Percentiles rank a stretch among this genome's conserved stretches.
Evolutionary conservation across 2,329 filamentous ascomycete genomes (phyloP).

Genomic region (Colletotrichum sp.): DNA sequence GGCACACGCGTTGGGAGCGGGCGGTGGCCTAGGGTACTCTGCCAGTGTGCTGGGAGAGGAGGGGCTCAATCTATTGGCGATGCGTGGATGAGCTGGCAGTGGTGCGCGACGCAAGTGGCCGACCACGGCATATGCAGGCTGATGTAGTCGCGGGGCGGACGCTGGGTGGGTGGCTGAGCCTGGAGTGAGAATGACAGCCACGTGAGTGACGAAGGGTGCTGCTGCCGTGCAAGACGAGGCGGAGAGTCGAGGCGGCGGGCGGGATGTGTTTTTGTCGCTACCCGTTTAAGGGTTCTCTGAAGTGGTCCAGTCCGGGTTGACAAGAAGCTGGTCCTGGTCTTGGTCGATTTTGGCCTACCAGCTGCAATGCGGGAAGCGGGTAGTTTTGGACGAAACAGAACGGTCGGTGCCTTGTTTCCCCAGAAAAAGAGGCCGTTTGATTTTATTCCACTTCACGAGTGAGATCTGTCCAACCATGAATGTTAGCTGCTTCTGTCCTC

Average conservation of each 20-base stretch:
- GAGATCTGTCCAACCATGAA: constrained; percentile 47
- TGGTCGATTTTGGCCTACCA: constrained; percentile 24
- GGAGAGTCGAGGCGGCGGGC: not conserved
- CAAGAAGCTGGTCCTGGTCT: not conserved
- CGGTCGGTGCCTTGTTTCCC: constrained; percentile 32
- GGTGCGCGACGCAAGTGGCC: constrained; percentile 56
- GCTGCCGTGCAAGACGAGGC: constrained; percentile 1
- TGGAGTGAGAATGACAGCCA: constrained; percentile 44
- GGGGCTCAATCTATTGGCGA: constrained; percentile 61
- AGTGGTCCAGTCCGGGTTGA: not conserved
- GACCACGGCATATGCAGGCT: constrained; percentile 66
- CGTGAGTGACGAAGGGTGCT: constrained; percentile 39
- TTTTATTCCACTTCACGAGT: constrained; percentile 27
- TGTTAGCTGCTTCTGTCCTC: constrained; percentile 39
- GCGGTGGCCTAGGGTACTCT: constrained; percentile 49
- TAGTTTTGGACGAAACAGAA: constrained; percentile 38
- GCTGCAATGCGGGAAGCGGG: constrained; percentile 32
- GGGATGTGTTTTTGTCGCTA: not conserved
- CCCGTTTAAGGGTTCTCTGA: not conserved
- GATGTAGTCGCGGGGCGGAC: constrained; percentile 50
- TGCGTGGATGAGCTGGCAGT: constrained; percentile 68
- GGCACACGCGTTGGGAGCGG: constrained; percentile 47
- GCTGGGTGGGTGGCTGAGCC: constrained; percentile 40
- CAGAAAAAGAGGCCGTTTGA: constrained; percentile 33
- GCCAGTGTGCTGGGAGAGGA: constrained; percentile 50